Base-by-base conservation (phyloP, 1,139 yeast species). In the Scheffersomyces lignicola region DNA sequence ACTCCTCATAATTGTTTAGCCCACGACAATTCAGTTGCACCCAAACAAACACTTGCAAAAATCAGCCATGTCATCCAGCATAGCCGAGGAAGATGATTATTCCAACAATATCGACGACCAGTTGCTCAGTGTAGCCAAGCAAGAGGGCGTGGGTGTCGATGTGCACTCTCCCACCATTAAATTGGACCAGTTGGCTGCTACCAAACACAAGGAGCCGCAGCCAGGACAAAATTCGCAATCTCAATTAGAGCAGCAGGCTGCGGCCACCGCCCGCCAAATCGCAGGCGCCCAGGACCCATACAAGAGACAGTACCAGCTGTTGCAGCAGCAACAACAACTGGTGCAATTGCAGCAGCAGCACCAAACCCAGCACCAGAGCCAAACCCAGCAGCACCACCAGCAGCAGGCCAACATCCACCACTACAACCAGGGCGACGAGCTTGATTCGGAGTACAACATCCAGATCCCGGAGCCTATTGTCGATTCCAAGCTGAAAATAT, bases 391-490 rank as follows among this genome's bases (percentile, higher is more conserved):
- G 18, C 49, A 40, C n/a, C 48, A 38, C 11, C 56, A 49, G n/a
- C 52, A 23, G 12, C 29, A 34, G 18, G 57, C 55, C 13, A 46
- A 53, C 36, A 38, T 49, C 7, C 31, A 23, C 5, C 33, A 26
- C 18, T 9, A n/a, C n/a, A 6, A 16, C 10, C 35, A 45, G 29
- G 49, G 52, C 35, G 65, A 56, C n/a, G 64, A 56, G 32, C 62
- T 58, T 33, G 70, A 65, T n/a, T 56, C 63, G 16, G 76, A 70
- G 41, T 70, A 67, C 51, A 68, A 67, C 43, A 69, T 70, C 43
- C 76, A 69, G 50, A 69, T 70, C 37, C 76, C 76, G 10, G 76
- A 69, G 33, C 76, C 76, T 11, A 67, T 70, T 34, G 56, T 70
- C 39, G 71, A 66, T 46, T 54, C 69, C 26, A 69, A 68, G 44